A percentile compares a stretch with the other conserved stretches of the same genome.
These are phyloP conservation scores for Blastobotrys peoriensis DNA, from an alignment of 805 yeast species.

Conservation along the genomic window DNA sequence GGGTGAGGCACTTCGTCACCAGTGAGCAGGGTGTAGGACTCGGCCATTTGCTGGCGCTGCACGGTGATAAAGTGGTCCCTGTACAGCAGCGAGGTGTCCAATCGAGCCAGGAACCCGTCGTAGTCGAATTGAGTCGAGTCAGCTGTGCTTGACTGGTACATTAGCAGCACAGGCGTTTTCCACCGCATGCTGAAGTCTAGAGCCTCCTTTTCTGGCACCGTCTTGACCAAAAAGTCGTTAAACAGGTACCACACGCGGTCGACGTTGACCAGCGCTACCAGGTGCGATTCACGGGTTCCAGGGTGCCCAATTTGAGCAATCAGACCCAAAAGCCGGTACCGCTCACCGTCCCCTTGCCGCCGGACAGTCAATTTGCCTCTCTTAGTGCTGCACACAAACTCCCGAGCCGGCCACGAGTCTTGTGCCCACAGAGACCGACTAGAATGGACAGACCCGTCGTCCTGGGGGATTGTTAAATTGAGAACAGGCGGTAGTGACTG, in stretches of 20 bases:
- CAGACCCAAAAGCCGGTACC: slow-evolving; percentile 30
- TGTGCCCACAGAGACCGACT: slow-evolving; percentile 11
- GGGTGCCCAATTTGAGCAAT: slow-evolving; percentile 29
- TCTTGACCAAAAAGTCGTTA: slow-evolving; percentile 84
- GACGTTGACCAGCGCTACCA: slow-evolving; percentile 31
- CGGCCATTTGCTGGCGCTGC: slow-evolving; percentile 48
- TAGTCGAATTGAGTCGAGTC: slow-evolving; percentile 35
- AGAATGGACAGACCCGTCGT: slow-evolving; percentile 4
- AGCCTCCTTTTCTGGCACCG: slow-evolving; percentile 70
- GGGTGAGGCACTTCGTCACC: slow-evolving; percentile 62
- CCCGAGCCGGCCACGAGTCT: slow-evolving; percentile 14
- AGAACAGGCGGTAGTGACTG: slow-evolving; percentile 16
- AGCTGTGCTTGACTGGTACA: slow-evolving; percentile 46
- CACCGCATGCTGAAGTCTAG: slow-evolving; percentile 65
- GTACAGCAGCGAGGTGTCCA: slow-evolving; percentile 63
- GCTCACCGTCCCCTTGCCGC: slow-evolving; percentile 9
- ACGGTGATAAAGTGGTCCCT: slow-evolving; percentile 70
- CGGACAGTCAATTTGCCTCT: slow-evolving; percentile 9
- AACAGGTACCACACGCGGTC: slow-evolving; percentile 64
- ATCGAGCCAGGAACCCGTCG: slow-evolving; percentile 41
- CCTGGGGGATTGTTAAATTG: slow-evolving; percentile 11
- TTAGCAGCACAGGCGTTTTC: slow-evolving; percentile 73
- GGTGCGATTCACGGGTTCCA: slow-evolving; percentile 28
- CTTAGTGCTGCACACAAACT: slow-evolving; percentile 7
- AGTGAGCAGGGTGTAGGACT: slow-evolving; percentile 66